Percentiles rank a stretch among this genome's conserved stretches.
These are phyloP conservation scores for Calonectria ilicicola DNA, from an alignment of 2,329 filamentous ascomycete genomes.

Conservation along the genomic window DNA sequence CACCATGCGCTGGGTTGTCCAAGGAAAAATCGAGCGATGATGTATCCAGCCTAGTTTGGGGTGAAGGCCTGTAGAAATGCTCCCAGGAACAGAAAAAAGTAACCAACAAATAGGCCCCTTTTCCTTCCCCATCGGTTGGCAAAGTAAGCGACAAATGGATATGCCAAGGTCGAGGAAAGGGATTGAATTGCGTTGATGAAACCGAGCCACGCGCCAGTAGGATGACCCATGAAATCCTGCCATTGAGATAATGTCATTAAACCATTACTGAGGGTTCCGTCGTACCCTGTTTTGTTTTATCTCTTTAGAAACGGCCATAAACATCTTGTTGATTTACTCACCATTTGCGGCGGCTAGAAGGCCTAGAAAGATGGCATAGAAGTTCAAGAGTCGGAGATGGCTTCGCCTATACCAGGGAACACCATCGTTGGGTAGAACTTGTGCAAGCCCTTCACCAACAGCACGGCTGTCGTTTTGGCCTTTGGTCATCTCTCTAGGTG, in stretches of 20 bases:
- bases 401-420: constrained; percentile 30
- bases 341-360: constrained; percentile 24
- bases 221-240: constrained; percentile 28
- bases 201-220: constrained; percentile 27
- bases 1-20: constrained; percentile 18
- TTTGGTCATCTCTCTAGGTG: background rate
- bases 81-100: constrained; percentile 15
- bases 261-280: constrained; percentile 14
- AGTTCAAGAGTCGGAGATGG: constrained; percentile 28
- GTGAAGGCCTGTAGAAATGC: constrained; percentile 20
- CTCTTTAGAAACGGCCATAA: too few relatives aligned
- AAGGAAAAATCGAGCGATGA: constrained; percentile 21
- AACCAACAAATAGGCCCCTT: constrained; percentile 21
- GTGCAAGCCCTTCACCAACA: constrained; percentile 27
- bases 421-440: constrained; percentile 25
- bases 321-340: too few relatives aligned
- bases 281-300: too few relatives aligned
- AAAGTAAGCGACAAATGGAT: constrained; percentile 27
- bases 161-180: constrained; percentile 18
- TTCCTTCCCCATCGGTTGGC: constrained; percentile 29
- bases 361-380: constrained; percentile 18
- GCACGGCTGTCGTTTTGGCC: background rate
- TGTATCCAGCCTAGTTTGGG: constrained; percentile 15
- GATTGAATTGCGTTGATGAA: constrained; percentile 32
- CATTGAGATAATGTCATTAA: constrained; percentile 25